phyloP scores from a whole-genome alignment of 208 protist genomes.

The Trypanosoma boissoni region DNA sequence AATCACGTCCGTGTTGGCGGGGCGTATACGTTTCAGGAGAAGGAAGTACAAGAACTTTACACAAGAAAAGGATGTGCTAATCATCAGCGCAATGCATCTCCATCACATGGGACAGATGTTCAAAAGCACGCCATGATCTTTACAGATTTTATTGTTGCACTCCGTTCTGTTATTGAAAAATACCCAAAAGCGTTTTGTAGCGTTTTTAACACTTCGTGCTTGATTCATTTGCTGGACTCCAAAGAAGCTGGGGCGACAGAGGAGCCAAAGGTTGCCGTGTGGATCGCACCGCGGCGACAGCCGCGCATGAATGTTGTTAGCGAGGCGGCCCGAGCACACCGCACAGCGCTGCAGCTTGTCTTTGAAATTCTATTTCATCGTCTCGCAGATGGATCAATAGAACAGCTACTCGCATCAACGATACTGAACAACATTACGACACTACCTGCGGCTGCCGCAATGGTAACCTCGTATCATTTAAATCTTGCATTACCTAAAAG shows the following conservation, averaged over 20 bases:
- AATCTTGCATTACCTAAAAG: conserved; percentile 21
- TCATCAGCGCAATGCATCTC: not conserved
- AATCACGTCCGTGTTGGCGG: conserved; percentile 15
- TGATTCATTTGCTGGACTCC: conserved; percentile 11
- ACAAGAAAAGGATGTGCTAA: not conserved
- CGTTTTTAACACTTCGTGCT: conserved; percentile 27
- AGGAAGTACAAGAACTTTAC: conserved; percentile 24
- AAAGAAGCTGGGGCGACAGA: not conserved
- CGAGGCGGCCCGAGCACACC: conserved; percentile 1
- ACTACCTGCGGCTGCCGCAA: conserved; percentile 17
- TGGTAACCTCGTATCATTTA: conserved; percentile 18
- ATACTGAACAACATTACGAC: conserved; percentile 26
- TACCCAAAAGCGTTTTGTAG: conserved; percentile 27
- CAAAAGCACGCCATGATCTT: conserved; percentile 21
- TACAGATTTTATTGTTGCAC: conserved; percentile 21
- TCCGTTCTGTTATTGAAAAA: conserved; percentile 24
- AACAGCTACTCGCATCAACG: not conserved
- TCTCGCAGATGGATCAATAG: not conserved
- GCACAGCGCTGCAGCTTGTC: conserved; percentile 4
- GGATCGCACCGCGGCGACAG: conserved; percentile 21
- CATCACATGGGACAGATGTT: conserved; percentile 6
- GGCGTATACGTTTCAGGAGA: conserved; percentile 15
- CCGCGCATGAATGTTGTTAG: conserved; percentile 7
- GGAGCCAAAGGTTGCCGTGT: conserved; percentile 14
- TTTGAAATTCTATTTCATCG: conserved; percentile 25